These are phyloP conservation scores for Annulohypoxylon stygium DNA, from an alignment of 495 filamentous ascomycete genomes.

Conservation along the genomic window DNA sequence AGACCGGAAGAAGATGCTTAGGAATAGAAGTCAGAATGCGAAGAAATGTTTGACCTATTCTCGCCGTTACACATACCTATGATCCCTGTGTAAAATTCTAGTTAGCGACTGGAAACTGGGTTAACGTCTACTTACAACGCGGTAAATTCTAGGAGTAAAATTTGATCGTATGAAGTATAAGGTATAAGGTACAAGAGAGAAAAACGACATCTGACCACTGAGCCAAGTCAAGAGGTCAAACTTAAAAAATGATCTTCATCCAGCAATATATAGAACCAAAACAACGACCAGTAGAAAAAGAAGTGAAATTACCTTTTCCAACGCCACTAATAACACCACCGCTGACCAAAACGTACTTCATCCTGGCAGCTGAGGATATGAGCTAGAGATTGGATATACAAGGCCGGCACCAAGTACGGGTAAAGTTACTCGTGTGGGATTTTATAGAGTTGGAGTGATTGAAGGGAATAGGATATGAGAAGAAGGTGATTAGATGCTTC, in stretches of 20 bases:
- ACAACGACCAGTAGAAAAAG: neutral
- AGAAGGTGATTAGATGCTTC: neutral
- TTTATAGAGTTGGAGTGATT: no score
- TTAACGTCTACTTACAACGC: conserved; percentile 64
- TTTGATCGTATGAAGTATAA: neutral
- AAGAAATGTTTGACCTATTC: neutral
- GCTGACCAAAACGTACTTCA: conserved; percentile 40
- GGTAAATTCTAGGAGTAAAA: neutral
- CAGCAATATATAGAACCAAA: neutral
- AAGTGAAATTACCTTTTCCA: conserved; percentile 71
- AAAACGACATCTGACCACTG: neutral
- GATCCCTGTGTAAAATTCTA: conserved; percentile 26
- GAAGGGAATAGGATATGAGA: neutral
- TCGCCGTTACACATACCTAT: conserved; percentile 25
- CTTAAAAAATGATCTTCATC: neutral
- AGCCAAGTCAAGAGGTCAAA: neutral
- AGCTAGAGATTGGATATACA: neutral
- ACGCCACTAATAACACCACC: conserved; percentile 82
- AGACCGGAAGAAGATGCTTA: conserved; percentile 67
- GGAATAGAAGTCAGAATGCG: conserved; percentile 28
- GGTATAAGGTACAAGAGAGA: no score
- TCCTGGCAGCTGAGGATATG: conserved; percentile 6
- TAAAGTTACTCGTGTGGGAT: neutral
- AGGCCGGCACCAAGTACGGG: neutral
- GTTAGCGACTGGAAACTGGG: conserved; percentile 50